phyloP scores from a whole-genome alignment of 208 protist genomes.

The Trypanosoma caninum region DNA sequence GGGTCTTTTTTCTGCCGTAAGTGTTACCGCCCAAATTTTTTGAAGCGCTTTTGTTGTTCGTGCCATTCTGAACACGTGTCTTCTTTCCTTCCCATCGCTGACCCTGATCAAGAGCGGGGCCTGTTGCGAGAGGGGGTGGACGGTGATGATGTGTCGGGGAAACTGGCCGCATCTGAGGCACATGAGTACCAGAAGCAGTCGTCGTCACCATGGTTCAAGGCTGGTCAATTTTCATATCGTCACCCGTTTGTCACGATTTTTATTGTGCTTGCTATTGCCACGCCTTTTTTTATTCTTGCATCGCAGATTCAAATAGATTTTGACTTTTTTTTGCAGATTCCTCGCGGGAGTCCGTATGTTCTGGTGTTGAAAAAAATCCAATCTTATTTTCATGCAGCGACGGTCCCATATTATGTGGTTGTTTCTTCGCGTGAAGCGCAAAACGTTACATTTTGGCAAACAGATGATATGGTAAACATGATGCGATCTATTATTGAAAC shows the following conservation, averaged over 20 bases:
- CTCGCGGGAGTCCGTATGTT: conserved; percentile 14
- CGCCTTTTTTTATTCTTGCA: conserved; percentile 22
- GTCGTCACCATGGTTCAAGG: conserved; percentile 19
- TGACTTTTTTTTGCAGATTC: conserved; percentile 19
- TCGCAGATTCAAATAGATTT: conserved; percentile 18
- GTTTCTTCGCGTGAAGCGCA: conserved; percentile 10
- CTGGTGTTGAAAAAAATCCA: conserved; percentile 5
- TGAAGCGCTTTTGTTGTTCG: too few species aligned
- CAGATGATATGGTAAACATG: conserved; percentile 13
- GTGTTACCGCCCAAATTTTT: not conserved
- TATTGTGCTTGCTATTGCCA: conserved; percentile 7
- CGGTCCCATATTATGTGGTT: conserved; percentile 22
- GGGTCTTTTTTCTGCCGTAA: not conserved
- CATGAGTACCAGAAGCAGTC: not conserved
- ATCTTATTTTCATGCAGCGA: conserved; percentile 2
- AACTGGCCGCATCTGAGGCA: not conserved
- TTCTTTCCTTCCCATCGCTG: too few species aligned
- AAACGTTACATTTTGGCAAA: conserved; percentile 15
- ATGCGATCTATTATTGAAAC: conserved; percentile 18
- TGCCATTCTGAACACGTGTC: too few species aligned
- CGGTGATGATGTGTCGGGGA: not conserved
- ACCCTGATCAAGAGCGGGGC: not conserved
- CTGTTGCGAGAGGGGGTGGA: not conserved
- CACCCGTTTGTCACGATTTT: conserved; percentile 20
- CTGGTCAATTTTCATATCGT: conserved; percentile 14